These are phyloP conservation scores for Phytophthora citricola DNA, from an alignment of 352 stramenopile species.

Conservation along the genomic window DNA sequence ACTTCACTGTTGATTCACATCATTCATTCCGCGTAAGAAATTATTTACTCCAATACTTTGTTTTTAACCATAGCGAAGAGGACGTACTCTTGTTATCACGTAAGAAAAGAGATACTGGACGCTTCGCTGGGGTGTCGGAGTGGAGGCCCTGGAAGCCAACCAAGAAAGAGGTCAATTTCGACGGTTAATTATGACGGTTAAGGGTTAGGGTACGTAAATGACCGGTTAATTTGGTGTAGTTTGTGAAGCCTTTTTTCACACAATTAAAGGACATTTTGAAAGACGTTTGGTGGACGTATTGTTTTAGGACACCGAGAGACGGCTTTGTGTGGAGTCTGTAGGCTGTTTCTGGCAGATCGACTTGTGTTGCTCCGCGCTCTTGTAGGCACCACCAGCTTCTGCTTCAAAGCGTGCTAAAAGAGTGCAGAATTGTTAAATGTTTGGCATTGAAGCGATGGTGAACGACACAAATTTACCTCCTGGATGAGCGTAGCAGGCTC, in stretches of 20 bases:
- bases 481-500: slow-evolving; percentile 28
- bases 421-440: background rate
- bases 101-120: slow-evolving; percentile 87
- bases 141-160: slow-evolving; percentile 29
- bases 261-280: background rate
- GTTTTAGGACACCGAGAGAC: slow-evolving; percentile 4
- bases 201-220: slow-evolving; percentile 4
- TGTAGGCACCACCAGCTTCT: slow-evolving; percentile 33
- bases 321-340: slow-evolving; percentile 41
- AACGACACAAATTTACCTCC: slow-evolving; percentile 28
- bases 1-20: slow-evolving; percentile 81
- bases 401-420: slow-evolving; percentile 33
- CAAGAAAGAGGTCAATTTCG: slow-evolving; percentile 23
- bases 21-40: background rate
- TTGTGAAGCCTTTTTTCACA: slow-evolving; percentile 5
- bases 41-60: background rate
- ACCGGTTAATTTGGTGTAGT: slow-evolving; percentile 19
- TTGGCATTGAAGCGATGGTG: background rate
- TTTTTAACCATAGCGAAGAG: background rate
- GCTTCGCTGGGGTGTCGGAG: background rate
- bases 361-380: slow-evolving; percentile 38
- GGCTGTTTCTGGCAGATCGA: slow-evolving; percentile 29
- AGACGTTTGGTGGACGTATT: background rate
- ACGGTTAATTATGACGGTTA: slow-evolving; percentile 31
- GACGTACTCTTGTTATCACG: slow-evolving; percentile 88